Conservation (phyloP, 1,284 basidiomycete species). For the Ustilago hordei region DNA sequence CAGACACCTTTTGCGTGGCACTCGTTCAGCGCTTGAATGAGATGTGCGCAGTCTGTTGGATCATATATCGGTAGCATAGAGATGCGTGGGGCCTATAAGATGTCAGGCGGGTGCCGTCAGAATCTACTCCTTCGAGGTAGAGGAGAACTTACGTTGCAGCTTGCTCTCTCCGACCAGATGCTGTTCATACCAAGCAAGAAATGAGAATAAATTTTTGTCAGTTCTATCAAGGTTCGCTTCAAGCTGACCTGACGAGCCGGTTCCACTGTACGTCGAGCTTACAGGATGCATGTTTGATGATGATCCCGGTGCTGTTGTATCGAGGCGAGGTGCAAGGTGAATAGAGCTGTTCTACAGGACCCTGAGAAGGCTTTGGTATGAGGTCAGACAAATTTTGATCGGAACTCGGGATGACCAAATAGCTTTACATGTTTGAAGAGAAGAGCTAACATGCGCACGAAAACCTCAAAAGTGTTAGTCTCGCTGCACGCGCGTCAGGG, state of each 20-base stretch:
- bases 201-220: not conserved
- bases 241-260: not conserved
- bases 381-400: constrained; percentile 36
- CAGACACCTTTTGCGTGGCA: constrained; percentile 51
- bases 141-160: constrained; percentile 39
- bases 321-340: not conserved
- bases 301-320: not conserved
- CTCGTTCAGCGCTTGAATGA: constrained; percentile 53
- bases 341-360: constrained; percentile 7
- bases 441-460: not conserved
- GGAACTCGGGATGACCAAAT: constrained; percentile 15
- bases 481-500: constrained; percentile 13
- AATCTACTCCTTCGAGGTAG: not conserved
- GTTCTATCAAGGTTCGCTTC: not conserved
- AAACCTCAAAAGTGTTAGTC: constrained; percentile 19
- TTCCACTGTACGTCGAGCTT: constrained; percentile 3
- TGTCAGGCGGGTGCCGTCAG: too few relatives aligned
- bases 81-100: not conserved
- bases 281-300: constrained; percentile 37
- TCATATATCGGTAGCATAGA: not conserved
- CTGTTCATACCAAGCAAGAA: constrained; percentile 8
- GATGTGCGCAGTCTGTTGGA: constrained; percentile 49
- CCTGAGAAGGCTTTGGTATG: constrained; percentile 15
- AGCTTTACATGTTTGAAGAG: not conserved
- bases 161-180: constrained; percentile 54